Percentiles rank a stretch among this genome's conserved stretches.
These are phyloP conservation scores for Trichoderma atroviride DNA, from an alignment of 2,329 filamentous ascomycete species.

Conservation along the genomic window DNA sequence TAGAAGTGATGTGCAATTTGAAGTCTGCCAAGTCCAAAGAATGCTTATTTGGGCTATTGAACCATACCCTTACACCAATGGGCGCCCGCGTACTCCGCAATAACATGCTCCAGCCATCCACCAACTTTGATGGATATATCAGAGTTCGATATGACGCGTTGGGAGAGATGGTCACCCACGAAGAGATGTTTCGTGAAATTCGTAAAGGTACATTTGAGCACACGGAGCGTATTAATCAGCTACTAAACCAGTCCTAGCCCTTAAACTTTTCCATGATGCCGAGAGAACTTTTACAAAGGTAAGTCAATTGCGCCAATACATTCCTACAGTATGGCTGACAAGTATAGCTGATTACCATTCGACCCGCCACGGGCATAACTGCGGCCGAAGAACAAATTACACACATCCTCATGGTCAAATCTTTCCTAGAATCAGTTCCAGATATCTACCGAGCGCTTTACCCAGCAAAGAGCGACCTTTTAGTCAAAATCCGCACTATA, in stretches of 20 bases:
- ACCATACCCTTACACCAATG: constrained; percentile 86
- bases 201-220: constrained; percentile 60
- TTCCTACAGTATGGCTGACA: neutral
- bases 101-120: constrained; percentile 88
- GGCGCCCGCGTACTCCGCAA: constrained; percentile 79
- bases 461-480: constrained; percentile 64
- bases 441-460: constrained; percentile 69
- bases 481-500: constrained; percentile 68
- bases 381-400: constrained; percentile 82
- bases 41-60: constrained; percentile 81
- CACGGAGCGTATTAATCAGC: neutral
- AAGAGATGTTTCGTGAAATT: constrained; percentile 80
- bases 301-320: neutral
- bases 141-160: constrained; percentile 77
- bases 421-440: constrained; percentile 70
- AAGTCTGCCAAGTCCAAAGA: constrained; percentile 76
- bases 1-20: constrained; percentile 89
- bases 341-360: constrained; percentile 74
- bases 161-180: constrained; percentile 77
- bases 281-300: constrained; percentile 80
- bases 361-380: constrained; percentile 64
- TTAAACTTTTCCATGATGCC: constrained; percentile 75
- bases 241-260: constrained; percentile 48
- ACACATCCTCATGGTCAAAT: constrained; percentile 82
- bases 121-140: constrained; percentile 65